A percentile compares a stretch with the other conserved stretches of the same genome.
Conservation (phyloP, 2,329 filamentous ascomycete species). For the Diaporthe helianthi region DNA sequence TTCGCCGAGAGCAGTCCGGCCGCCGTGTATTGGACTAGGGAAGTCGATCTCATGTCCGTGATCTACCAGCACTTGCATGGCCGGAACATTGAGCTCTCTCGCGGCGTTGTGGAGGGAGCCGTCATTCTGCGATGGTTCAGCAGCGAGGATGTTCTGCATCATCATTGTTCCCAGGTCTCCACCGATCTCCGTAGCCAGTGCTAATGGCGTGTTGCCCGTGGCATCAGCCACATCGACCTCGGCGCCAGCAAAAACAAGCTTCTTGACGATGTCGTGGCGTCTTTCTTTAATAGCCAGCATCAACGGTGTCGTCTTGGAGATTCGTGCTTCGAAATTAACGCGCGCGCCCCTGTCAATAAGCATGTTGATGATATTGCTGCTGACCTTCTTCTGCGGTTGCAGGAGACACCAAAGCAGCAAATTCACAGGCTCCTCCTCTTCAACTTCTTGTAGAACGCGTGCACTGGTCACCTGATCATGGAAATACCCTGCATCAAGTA, state of each 20-base stretch:
- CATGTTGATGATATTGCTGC: slow-evolving; percentile 62
- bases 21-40: slow-evolving; percentile 66
- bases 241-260: slow-evolving; percentile 63
- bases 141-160: slow-evolving; percentile 61
- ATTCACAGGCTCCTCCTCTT: slow-evolving; percentile 62
- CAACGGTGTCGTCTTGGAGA: slow-evolving; percentile 63
- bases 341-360: slow-evolving; percentile 63
- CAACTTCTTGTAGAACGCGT: slow-evolving; percentile 52
- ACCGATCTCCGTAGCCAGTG: slow-evolving; percentile 63
- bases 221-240: slow-evolving; percentile 66
- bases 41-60: slow-evolving; percentile 70
- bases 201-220: slow-evolving; percentile 64
- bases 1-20: slow-evolving; percentile 69
- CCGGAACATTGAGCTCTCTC: slow-evolving; percentile 62
- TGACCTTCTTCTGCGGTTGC: slow-evolving; percentile 69
- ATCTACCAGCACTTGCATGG: slow-evolving; percentile 63
- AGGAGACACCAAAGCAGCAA: slow-evolving; percentile 67
- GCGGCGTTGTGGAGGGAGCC: slow-evolving; percentile 72
- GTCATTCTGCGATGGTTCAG: slow-evolving; percentile 66
- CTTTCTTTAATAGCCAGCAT: slow-evolving; percentile 64
- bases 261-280: slow-evolving; percentile 63
- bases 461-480: slow-evolving; percentile 59
- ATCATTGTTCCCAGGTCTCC: slow-evolving; percentile 61
- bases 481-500: slow-evolving; percentile 66
- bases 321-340: slow-evolving; percentile 60